Base-by-base conservation (phyloP, 306 rosid genomes). In the Inga laurina region DNA sequence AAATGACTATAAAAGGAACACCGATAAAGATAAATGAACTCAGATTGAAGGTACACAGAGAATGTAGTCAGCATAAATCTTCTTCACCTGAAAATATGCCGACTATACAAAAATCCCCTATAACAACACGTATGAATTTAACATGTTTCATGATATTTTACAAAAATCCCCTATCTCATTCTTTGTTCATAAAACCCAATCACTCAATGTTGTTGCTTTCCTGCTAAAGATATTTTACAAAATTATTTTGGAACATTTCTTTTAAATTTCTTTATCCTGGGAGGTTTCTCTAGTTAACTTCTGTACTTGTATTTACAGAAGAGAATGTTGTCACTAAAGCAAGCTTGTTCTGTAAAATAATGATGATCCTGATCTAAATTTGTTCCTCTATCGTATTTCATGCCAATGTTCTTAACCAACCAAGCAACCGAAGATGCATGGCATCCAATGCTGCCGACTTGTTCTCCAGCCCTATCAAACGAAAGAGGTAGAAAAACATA, bases 361-460 rank as follows among this genome's bases (percentile, higher is more conserved):
- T 27, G 59, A 48, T 52, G 30, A 14, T 43, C 56, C 56, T 56
- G 78, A 79, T 77, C 77, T 11, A 19, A 79, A 30, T 27, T 21
- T 35, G 75, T 74, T 72, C 69, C 72, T 49, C 32, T 44, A 67
- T 22, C 51, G 37, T n/a, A 54, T 46, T 82, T 94, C 93, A 91
- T 62, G 97, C 97, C 75, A 96, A 73, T 80, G 94, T 88, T 83
- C 97, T 88, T 3, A 94, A 89, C 98, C 97, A 96, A 77, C 94
- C 85, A 54, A 94, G 98, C 76, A 90, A 80, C 52, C 89, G 78
- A 85, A 92, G 98, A 76, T 90, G 98, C 89, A 84, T 87, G 45
- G 86, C 77, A 81, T 96, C 99, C 90, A 92, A 85, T 68, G 88
- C 66, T n/a, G 94, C 94, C 34, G 97, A 93, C 88, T 92, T 96